Conservation (phyloP, 2,329 filamentous ascomycete species). For the Hawksworthiomyces lignivorus region DNA sequence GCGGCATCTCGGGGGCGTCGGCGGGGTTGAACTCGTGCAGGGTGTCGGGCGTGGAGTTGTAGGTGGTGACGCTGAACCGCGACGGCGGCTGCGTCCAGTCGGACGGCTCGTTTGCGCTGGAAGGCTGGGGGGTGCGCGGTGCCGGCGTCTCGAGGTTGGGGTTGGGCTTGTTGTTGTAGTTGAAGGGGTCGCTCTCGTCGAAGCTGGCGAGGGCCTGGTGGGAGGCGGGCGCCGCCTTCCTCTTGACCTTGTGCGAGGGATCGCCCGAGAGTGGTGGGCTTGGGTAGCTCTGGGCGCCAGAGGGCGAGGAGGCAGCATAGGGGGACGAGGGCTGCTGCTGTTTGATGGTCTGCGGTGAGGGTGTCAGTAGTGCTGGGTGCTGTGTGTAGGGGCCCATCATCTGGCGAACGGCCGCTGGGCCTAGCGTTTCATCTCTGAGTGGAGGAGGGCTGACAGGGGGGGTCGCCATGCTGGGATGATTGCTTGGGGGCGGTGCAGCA, state of each 20-base stretch:
- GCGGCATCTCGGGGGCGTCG: conserved; percentile 12
- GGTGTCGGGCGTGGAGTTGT: conserved; percentile 43
- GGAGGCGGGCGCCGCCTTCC: conserved; percentile 11
- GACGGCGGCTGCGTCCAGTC: conserved; percentile 47
- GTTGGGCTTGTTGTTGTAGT: conserved; percentile 16
- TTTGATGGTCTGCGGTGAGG: conserved; percentile 16
- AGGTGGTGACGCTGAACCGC: conserved; percentile 58
- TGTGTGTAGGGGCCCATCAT: conserved; percentile 29
- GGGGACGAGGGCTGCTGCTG: no score
- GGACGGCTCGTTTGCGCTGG: conserved; percentile 11
- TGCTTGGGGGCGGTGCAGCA: background rate
- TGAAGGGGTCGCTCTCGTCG: conserved; percentile 16
- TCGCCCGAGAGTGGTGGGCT: conserved; percentile 30
- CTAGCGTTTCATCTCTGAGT: conserved; percentile 20
- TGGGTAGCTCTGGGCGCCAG: conserved; percentile 24
- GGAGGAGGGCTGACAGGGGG: conserved; percentile 24
- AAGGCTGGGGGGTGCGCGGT: conserved; percentile 12
- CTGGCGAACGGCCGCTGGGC: conserved; percentile 25
- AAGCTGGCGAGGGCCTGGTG: conserved; percentile 12
- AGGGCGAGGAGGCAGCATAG: background rate
- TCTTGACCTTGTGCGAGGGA: conserved; percentile 9
- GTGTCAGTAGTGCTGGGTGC: conserved; percentile 9
- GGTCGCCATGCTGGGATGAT: conserved; percentile 14
- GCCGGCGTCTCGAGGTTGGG: conserved; percentile 1
- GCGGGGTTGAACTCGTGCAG: conserved; percentile 7